These are phyloP conservation scores for Saccharomycopsis fibuligera DNA, from an alignment of 805 yeast genomes.

Conservation along the genomic window DNA sequence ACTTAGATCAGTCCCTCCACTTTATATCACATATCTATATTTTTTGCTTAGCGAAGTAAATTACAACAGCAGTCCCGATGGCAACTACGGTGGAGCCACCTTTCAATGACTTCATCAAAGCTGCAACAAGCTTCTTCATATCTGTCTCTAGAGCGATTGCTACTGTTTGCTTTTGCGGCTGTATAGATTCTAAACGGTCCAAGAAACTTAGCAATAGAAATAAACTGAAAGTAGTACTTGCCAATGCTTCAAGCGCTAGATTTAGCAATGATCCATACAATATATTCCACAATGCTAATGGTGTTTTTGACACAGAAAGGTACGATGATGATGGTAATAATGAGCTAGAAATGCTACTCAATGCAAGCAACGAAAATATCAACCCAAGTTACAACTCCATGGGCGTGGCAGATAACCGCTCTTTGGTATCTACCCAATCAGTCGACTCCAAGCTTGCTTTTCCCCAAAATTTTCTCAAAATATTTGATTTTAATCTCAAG, in stretches of 20 bases:
- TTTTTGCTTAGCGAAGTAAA: no score
- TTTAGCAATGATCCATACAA: not conserved
- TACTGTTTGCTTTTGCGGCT: not conserved
- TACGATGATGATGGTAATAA: not conserved
- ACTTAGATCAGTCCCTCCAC: no score
- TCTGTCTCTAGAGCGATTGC: not conserved
- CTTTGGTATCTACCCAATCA: not conserved
- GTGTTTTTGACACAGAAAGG: not conserved
- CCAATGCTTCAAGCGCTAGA: no score
- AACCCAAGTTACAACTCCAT: not conserved
- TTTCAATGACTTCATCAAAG: not conserved
- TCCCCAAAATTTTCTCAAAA: not conserved
- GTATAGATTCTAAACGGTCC: not conserved
- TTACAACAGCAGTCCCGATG: no score
- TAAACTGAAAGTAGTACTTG: not conserved
- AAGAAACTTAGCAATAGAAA: not conserved
- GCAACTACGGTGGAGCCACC: conserved; percentile 6
- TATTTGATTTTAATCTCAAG: no score
- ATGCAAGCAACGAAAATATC: not conserved
- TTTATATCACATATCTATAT: no score
- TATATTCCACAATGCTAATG: not conserved
- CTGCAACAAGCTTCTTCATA: not conserved
- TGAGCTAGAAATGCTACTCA: not conserved
- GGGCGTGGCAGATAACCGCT: not conserved
- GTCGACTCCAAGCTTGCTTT: not conserved